Evolutionary conservation across 2,329 filamentous ascomycete genomes (phyloP), one percentile per base, ranked within the genome.

Genomic region (Ampelomyces quisqualis): DNA sequence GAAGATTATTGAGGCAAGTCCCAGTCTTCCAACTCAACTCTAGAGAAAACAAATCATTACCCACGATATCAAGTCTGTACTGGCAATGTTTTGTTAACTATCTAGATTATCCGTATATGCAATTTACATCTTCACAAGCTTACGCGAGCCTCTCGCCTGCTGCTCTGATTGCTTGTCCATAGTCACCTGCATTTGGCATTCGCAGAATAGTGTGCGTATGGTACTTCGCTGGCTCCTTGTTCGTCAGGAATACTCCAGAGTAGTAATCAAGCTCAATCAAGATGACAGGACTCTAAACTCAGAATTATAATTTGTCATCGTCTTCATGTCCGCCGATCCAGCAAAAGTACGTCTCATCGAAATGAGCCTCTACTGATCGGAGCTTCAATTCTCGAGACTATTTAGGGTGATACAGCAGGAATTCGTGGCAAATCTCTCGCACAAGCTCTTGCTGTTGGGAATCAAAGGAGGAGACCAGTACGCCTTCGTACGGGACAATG

Each of bases 181-280:
- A 90, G 60, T 91, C 87, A 0, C 86, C 87, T 0, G 71, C 80
- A 63, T 91, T 90, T 0, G 87, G 87, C 21, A 80, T 83, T 23
- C 87, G 69, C 48, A 88, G 68, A 37, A 88, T 68, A 0, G 86
- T 90, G 62, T 91, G 87, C 15, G 88, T 86, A 55, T 91, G 87
- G 55, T 88, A 91, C 65, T 86, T 87, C 21, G 81, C 82, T 0
- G 86, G 86, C 65, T 86, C 79, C 34, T 74, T 73, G 59, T 90
- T 91, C 1, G 76, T 81, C 57, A 91, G 65, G 53, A 90, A 90
- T 0, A 90, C 86, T 0, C 86, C 86, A 0, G 81, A 86, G 64
- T 90, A 86, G 58, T 89, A 85, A 55, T 90, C 87, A 55, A 91
- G 87, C 73, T 91, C 87, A 36, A 85, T 72, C 2, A 90, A 71